Percentiles rank a stretch among this genome's conserved stretches.
Conservation (phyloP, 1,284 basidiomycete species). For the Baeospora myosura region DNA sequence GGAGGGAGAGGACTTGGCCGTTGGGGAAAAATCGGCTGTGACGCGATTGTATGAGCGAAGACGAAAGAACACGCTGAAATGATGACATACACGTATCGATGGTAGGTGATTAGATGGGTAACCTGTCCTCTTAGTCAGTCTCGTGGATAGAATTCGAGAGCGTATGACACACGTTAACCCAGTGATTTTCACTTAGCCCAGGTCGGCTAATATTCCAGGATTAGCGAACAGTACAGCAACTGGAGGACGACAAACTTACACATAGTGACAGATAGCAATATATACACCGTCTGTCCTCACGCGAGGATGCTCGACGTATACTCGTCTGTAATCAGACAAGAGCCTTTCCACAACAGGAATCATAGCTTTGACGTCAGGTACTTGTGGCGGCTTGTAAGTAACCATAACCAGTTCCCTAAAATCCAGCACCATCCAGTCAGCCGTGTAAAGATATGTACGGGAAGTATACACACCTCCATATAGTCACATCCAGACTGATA, state of each 20-base stretch:
- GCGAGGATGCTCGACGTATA: constrained; percentile 78
- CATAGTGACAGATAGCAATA: constrained; percentile 84
- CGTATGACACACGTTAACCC: constrained; percentile 59
- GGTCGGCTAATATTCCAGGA: constrained; percentile 44
- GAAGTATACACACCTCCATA: constrained; percentile 66
- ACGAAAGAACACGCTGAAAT: not conserved
- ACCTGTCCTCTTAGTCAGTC: constrained; percentile 34
- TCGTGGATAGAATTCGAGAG: not conserved
- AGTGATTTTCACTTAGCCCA: constrained; percentile 73
- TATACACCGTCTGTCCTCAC: constrained; percentile 83
- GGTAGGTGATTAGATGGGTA: constrained; percentile 73
- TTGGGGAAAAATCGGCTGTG: constrained; percentile 81
- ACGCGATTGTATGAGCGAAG: not conserved
- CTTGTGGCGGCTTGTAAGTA: constrained; percentile 70
- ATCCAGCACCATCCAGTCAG: constrained; percentile 2
- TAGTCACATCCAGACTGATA: constrained; percentile 54
- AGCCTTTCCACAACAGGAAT: constrained; percentile 44
- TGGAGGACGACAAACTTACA: constrained; percentile 36
- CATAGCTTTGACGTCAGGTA: constrained; percentile 41
- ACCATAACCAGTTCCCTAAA: constrained; percentile 44
- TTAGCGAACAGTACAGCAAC: constrained; percentile 1
- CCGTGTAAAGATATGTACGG: not conserved
- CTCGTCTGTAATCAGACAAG: constrained; percentile 59
- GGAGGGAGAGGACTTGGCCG: constrained; percentile 79
- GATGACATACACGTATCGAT: constrained; percentile 68